A percentile compares a stretch with the other conserved stretches of the same genome.
Conservation (phyloP, 116 monocot species). For the Dioscorea cayenensis region DNA sequence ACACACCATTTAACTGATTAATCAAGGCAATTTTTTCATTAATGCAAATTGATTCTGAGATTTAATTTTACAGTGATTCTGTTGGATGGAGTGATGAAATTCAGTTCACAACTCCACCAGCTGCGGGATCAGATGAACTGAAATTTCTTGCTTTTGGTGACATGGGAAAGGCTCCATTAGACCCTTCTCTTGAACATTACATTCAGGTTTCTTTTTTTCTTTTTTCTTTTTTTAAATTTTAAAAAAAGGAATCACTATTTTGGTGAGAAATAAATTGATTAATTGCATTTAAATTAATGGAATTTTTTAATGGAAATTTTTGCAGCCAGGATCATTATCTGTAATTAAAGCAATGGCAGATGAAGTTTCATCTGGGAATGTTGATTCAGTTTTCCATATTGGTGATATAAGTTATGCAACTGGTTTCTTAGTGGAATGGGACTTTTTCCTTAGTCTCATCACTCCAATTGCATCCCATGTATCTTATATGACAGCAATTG, state of each 20-base stretch:
- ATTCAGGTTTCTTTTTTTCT: constrained; percentile 40
- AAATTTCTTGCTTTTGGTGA: constrained; percentile 53
- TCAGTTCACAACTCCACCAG: constrained; percentile 58
- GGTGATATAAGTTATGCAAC: constrained; percentile 84
- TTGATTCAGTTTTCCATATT: constrained; percentile 72
- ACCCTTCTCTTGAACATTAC: constrained; percentile 57
- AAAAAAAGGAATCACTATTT: too few relatives aligned
- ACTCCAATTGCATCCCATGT: constrained; percentile 61
- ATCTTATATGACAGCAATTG: constrained; percentile 79
- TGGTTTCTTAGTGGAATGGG: constrained; percentile 77
- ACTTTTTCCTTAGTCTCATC: constrained; percentile 67
- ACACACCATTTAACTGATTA: background rate
- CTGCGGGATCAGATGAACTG: constrained; percentile 41
- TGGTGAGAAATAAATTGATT: too few relatives aligned
- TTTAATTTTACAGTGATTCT: constrained; percentile 24
- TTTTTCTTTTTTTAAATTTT: too few relatives aligned
- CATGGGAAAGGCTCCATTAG: constrained; percentile 74
- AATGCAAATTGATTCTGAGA: background rate
- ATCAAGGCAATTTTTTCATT: background rate
- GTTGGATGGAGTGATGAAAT: constrained; percentile 61
- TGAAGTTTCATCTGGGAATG: constrained; percentile 28
- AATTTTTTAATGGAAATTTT: background rate
- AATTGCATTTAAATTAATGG: background rate
- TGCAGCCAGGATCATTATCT: constrained; percentile 70
- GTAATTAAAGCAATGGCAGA: constrained; percentile 37